Evolutionary conservation across 257 asterid genomes (phyloP).

Genomic region (Gynochthodes officinalis): DNA sequence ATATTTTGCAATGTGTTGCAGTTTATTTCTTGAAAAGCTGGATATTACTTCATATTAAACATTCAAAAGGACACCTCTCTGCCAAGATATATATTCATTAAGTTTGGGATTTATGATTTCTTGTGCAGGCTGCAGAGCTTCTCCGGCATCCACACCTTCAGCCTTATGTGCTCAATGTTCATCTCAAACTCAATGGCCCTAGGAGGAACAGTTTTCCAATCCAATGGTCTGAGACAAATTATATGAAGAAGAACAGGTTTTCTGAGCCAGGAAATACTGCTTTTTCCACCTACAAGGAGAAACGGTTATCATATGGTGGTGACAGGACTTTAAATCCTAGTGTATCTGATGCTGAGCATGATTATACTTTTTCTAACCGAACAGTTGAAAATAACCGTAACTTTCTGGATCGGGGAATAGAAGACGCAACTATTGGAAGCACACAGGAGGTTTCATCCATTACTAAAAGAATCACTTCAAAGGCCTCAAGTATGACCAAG

Average conservation of each 20-base stretch:
- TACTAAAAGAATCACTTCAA: slow-evolving; percentile 56
- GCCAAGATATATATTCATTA: slow-evolving; percentile 9
- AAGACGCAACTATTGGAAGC: slow-evolving; percentile 44
- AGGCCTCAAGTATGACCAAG: slow-evolving; percentile 29
- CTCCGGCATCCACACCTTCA: slow-evolving; percentile 83
- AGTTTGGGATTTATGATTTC: slow-evolving; percentile 5
- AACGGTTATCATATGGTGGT: slow-evolving; percentile 50
- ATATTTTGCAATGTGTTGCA: too few species aligned
- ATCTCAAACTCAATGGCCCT: slow-evolving; percentile 75
- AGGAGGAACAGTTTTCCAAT: slow-evolving; percentile 55
- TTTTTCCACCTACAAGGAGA: slow-evolving; percentile 36
- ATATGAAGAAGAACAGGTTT: slow-evolving; percentile 49
- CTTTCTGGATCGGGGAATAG: slow-evolving; percentile 33
- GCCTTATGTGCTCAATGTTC: slow-evolving; percentile 67
- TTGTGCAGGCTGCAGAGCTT: slow-evolving; percentile 82
- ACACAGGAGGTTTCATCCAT: slow-evolving; percentile 41
- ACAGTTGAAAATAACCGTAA: slow-evolving; percentile 28
- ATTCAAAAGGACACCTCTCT: not conserved
- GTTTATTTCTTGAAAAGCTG: not conserved
- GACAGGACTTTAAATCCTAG: slow-evolving; percentile 89
- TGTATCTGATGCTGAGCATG: slow-evolving; percentile 68
- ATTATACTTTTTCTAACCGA: slow-evolving; percentile 42
- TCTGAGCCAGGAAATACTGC: slow-evolving; percentile 45
- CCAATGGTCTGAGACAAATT: slow-evolving; percentile 42
- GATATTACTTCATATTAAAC: not conserved